Conservation (phyloP, 2,329 filamentous ascomycete genomes). For the Blumeria hordei region DNA sequence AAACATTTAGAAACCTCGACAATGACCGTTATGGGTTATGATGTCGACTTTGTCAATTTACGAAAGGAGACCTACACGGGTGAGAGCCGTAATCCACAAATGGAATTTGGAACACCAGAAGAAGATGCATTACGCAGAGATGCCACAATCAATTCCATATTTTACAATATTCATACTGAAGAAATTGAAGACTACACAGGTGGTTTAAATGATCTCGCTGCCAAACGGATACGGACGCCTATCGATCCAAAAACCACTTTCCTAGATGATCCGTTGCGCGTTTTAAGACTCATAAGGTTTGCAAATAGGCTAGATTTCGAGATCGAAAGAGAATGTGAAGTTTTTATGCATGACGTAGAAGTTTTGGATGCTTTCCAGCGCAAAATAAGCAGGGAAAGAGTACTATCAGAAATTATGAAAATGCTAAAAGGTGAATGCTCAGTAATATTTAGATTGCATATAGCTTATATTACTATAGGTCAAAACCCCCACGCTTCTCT, state of each 20-base stretch:
- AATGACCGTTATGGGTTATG: conserved; percentile 60
- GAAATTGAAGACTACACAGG: conserved; percentile 67
- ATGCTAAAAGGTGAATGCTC: conserved; percentile 44
- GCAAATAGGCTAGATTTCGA: conserved; percentile 60
- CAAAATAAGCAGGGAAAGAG: conserved; percentile 81
- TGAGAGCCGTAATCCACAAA: conserved; percentile 71
- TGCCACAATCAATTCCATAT: conserved; percentile 84
- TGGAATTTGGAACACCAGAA: conserved; percentile 80
- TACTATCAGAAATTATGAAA: conserved; percentile 74
- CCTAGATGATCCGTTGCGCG: conserved; percentile 73
- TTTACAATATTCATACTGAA: conserved; percentile 72
- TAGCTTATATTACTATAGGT: conserved; percentile 17
- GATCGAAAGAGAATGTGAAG: conserved; percentile 45
- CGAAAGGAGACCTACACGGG: conserved; percentile 75
- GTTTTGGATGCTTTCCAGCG: conserved; percentile 56
- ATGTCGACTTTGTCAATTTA: conserved; percentile 86
- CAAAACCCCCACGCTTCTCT: conserved; percentile 36
- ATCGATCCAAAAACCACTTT: conserved; percentile 79
- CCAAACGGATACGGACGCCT: conserved; percentile 57
- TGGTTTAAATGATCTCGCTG: conserved; percentile 51
- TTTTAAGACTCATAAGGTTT: conserved; percentile 72
- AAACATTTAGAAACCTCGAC: conserved; percentile 90
- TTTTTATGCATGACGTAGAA: conserved; percentile 52
- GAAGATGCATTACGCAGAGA: conserved; percentile 80
- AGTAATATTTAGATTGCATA: conserved; percentile 4